These are phyloP conservation scores for Pseudogymnoascus sp. DNA, from an alignment of 2,329 filamentous ascomycete species.

Conservation along the genomic window DNA sequence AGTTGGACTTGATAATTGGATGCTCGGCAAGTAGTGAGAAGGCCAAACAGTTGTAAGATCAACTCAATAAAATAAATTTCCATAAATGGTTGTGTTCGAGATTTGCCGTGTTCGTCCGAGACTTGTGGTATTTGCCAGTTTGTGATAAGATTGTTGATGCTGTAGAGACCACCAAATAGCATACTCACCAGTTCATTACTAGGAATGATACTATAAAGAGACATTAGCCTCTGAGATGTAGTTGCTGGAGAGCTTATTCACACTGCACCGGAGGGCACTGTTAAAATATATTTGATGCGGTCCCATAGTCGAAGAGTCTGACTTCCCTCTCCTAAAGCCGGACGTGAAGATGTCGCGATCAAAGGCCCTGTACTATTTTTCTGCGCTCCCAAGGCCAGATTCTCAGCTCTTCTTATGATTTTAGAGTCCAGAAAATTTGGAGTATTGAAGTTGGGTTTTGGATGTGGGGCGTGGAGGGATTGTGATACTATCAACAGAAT, in stretches of 20 bases:
- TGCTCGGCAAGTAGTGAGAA: background rate
- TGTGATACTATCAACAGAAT: background rate
- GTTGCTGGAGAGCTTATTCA: constrained; percentile 89
- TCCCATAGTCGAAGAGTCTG: constrained; percentile 82
- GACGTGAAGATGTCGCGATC: constrained; percentile 79
- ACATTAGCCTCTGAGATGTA: constrained; percentile 88
- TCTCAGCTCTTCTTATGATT: constrained; percentile 29
- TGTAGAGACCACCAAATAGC: background rate
- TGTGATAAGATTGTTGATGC: background rate
- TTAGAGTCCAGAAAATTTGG: background rate
- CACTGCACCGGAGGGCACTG: constrained; percentile 74
- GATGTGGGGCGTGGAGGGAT: background rate
- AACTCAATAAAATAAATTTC: background rate
- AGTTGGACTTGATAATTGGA: background rate
- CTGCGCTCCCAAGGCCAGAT: constrained; percentile 31
- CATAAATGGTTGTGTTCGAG: background rate
- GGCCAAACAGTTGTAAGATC: background rate
- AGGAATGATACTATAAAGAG: background rate
- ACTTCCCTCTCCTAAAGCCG: constrained; percentile 74
- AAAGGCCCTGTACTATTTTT: constrained; percentile 45
- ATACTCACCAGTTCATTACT: background rate
- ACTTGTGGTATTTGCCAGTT: background rate
- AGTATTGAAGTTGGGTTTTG: background rate
- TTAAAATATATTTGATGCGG: constrained; percentile 92
- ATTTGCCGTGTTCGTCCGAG: background rate